Conservation (phyloP, 148 eudicot genomes). For the Silene conica region DNA sequence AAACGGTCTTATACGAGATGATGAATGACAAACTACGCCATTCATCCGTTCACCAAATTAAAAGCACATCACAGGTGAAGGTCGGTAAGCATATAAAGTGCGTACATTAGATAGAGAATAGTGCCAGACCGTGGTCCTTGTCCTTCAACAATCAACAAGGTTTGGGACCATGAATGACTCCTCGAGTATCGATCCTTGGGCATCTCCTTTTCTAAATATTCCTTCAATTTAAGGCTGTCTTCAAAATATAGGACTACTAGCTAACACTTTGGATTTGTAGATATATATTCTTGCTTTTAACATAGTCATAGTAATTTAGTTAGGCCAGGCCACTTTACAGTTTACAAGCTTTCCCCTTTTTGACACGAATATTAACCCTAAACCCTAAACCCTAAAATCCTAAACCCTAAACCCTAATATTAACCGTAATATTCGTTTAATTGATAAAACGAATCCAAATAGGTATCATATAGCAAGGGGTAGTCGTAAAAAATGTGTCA, state of each 20-base stretch:
- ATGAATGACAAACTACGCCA: no score
- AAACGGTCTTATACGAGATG: no score
- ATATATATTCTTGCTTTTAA: neutral
- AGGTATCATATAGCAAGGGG: no score
- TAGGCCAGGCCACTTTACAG: neutral
- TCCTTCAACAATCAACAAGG: neutral
- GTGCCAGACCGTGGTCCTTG: conserved; percentile 13
- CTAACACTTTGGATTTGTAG: neutral
- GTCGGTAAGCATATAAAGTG: no score
- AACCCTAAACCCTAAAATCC: no score
- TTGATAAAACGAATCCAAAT: no score
- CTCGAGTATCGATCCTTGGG: neutral
- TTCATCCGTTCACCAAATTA: no score
- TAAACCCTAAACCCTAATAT: no score
- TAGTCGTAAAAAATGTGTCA: no score
- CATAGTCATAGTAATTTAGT: neutral
- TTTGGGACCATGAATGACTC: neutral
- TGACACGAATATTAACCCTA: no score
- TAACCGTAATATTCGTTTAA: no score
- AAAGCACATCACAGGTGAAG: neutral
- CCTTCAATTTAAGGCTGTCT: neutral
- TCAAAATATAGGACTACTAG: neutral
- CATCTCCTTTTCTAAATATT: conserved; percentile 8
- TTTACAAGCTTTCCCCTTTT: neutral
- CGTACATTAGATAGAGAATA: neutral